These are phyloP conservation scores for Cucurbita pepo DNA, from an alignment of 306 rosid species.

Conservation along the genomic window DNA sequence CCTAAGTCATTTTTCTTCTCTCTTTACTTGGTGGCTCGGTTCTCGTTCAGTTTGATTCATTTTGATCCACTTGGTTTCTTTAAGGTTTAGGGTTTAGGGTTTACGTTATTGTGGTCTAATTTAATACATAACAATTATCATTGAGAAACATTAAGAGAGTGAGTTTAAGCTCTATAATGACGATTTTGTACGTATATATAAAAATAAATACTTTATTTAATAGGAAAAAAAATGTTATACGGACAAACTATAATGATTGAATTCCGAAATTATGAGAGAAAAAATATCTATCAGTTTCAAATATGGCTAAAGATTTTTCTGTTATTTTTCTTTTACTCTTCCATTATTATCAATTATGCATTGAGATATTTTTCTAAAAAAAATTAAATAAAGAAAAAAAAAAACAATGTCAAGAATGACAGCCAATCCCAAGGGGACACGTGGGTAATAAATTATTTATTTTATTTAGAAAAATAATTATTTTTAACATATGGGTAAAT, in stretches of 20 bases:
- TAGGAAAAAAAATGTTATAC: no score
- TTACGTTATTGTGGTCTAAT: no score
- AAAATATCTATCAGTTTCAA: background rate
- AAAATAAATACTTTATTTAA: no score
- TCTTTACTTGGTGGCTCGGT: no score
- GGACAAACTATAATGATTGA: background rate
- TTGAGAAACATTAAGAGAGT: no score
- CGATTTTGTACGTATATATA: no score
- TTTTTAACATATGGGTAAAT: background rate
- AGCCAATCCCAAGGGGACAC: background rate
- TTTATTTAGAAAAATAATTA: background rate
- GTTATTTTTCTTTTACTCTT: background rate
- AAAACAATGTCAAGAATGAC: background rate
- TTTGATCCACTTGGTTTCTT: no score
- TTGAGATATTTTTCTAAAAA: background rate
- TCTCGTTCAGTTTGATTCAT: no score
- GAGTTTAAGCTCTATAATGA: no score
- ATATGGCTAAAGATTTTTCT: background rate
- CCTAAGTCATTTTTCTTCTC: no score
- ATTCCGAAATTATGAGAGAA: background rate
- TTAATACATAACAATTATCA: no score
- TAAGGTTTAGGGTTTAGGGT: no score
- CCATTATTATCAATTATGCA: background rate
- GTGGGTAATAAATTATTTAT: background rate
- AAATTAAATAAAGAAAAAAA: background rate